Evolutionary conservation across 106 monocot genomes (phyloP), one percentile per base, ranked within the genome.

Genomic region (Dendrobium chrysotoxum): DNA sequence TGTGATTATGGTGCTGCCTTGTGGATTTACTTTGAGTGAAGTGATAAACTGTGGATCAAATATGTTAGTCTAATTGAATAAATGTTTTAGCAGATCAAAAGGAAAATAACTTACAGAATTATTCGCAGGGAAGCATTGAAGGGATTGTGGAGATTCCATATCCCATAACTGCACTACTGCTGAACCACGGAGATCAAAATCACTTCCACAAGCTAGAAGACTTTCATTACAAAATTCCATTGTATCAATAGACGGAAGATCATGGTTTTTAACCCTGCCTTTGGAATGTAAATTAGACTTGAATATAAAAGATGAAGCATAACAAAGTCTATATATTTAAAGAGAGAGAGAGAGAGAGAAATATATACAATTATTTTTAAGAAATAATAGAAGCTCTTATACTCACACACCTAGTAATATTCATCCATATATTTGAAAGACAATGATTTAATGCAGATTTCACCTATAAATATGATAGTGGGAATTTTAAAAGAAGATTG

Each of bases 151-250:
- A 76, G 88, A 88, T 74, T 92, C 95, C 67, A 95, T 84, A 86
- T 95, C 92, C 95, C 95, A 95, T 72, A 95, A 85, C 79, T 95
- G 95, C 75, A 95, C 88, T 4, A 90, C 78, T 76, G 95, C 87
- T 53, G 95, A 75, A 71, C 81, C 83, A 78, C 83, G 84, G 86
- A 86, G 53, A 40, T 90, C 82, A 80, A 82, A 85, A 78, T 95
- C 92, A 82, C 90, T 92, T 84, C 92, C 95, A 65, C 92, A 95
- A 40, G 80, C 86, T 40, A 95, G 81, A 66, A 87, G 83, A 78
- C 85, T 90, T 81, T 95, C 88, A 72, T 80, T 84, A 72, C 86
- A 90, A 72, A 95, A 95, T 61, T 95, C 92, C 88, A 90, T 87
- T 40, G 85, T 85, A 76, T 79, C 77, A 57, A 92, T 84, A n/a